Base-by-base conservation (phyloP, 108 stramenopile species). In the Skeletonema menzelii region DNA sequence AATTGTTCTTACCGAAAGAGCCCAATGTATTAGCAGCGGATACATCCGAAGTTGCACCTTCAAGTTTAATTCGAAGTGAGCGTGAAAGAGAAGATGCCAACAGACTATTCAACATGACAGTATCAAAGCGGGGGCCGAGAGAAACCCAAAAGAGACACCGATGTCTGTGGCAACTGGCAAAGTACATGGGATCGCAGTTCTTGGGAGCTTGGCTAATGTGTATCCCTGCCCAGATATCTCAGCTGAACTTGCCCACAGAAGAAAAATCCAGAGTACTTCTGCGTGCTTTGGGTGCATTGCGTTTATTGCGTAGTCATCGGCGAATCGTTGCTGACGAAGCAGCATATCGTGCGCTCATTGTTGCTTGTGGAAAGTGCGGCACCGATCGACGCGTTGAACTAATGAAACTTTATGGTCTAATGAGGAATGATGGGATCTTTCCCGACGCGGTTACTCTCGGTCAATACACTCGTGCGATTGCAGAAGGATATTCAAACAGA, bases 181-280 rank as follows among this genome's bases (percentile, higher is more conserved):
- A 95, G 59, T 67, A 92, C 42, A 92, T 95, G 94, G 94, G 88
- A 8, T 95, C 94, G 5, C 91, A 95, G 47, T 86, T 95, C 65
- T 63, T 95, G 28, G 91, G 91, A 17, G 64, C 91, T 34, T 95
- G 86, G 85, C 63, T 95, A 40, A 64, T 95, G 59, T 95, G 94
- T 62, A 82, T 91, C 19, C 94, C 94, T 28, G 31, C 76, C 7
- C 86, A 87, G 63, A 77, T 95, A 12, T 82, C 86, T 14, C 91
- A 92, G 35, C 60, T 75, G 5, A 59, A 72, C 31, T 49, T 89
- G 15, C 75, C 86, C 10, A 44, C 73, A 30, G 77, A 86, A n/a
- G 84, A 83, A 24, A 91, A 92, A 74, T 89, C 89, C 5, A 82
- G 69, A 56, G 85, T 87, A 19, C 76, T 95, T 10, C 68, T 95